Base-by-base conservation (phyloP, 148 eudicot genomes). In the Polygonum maritimum region DNA sequence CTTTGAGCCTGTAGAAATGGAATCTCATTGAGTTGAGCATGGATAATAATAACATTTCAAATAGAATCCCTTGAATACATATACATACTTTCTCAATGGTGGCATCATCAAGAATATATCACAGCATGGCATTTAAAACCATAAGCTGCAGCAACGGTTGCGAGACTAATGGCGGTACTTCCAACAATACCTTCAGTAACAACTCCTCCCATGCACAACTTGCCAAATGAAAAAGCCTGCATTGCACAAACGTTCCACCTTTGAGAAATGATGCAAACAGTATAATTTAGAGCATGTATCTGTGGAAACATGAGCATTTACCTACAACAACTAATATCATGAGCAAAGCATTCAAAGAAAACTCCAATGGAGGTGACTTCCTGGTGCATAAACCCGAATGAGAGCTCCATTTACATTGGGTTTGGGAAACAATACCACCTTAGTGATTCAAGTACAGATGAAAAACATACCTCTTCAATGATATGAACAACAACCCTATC, bases 131-230 rank as follows among this genome's bases (percentile, higher is more conserved):
- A 95, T 87, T 86, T 90, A 81, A 97, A 95, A 62, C 99, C 97
- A 84, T 84, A 90, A 48, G 97, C 96, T 67, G 97, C 94, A 73
- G 97, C 91, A 35, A 95, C 99, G 16, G 99, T 92, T 69, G 99
- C 97, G 80, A 95, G 90, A 77, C 99, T 95, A 75, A 95, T 92
- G 38, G 99, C 99, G 18, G 99, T 95, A 87, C 99, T 95, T 78
- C 99, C 99, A 45, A 97, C 99, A 87, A 97, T 95, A 74, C 99
- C 99, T 84, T 92, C 97, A 19, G 97, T 95, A 62, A 95, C 92
- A 26, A 90, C 91, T 65, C 97, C 97, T 74, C 97, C 98, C 76
- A 67, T 85, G 81, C 85, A 77, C 78, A 92, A 84, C 81, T 83
- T 79, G 36, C 97, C 97, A 76, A 86, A 86, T 78, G 89, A 90